Base-by-base conservation (phyloP, 305 asterid genomes). In the Fraxinus baroniana region DNA sequence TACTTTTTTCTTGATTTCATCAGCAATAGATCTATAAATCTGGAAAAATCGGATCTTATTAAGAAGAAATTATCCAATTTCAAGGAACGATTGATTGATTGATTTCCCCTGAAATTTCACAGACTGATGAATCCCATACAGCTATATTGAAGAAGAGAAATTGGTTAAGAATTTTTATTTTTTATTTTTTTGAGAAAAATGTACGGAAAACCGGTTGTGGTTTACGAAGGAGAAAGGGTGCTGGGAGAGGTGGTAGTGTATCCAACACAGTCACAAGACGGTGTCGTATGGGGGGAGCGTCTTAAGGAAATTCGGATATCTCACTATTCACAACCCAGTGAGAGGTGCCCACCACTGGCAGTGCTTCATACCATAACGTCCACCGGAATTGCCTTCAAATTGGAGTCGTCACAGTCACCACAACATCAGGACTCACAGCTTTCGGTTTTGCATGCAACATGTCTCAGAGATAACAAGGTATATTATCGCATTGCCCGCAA, bases 401-500 rank as follows among this genome's bases (percentile, higher is more conserved):
- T 97, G 97, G 97, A 97, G 89, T 87, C 93, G 79, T 71, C 91
- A 70, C 82, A 81, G 87, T 30, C 80, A 44, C 84, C 74, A 32
- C 88, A 81, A 87, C 83, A 81, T 78, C 92, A 81, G 83, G 91
- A 93, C 32, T 91, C 98, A 83, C 97, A 90, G 86, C 97, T 97
- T 83, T 86, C 90, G 33, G 78, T 84, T 88, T 89, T 94, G 95
- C 98, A 97, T 82, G 91, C 97, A 57, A 91, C 90, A 83, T 97
- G 99, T 90, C 97, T 94, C 94, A 91, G 91, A 82, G 97, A 94
- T 30, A 94, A 93, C 88, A 97, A 97, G 99, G 99, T 97, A 97
- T 91, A 87, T 84, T 85, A 82, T 86, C 78, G 86, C 84, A 82
- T 78, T 81, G 87, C 86, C 81, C 76, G 76, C 76, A 83, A 81